phyloP scores from a whole-genome alignment of 257 asterid genomes.

The Nyctanthes arbortristis region DNA sequence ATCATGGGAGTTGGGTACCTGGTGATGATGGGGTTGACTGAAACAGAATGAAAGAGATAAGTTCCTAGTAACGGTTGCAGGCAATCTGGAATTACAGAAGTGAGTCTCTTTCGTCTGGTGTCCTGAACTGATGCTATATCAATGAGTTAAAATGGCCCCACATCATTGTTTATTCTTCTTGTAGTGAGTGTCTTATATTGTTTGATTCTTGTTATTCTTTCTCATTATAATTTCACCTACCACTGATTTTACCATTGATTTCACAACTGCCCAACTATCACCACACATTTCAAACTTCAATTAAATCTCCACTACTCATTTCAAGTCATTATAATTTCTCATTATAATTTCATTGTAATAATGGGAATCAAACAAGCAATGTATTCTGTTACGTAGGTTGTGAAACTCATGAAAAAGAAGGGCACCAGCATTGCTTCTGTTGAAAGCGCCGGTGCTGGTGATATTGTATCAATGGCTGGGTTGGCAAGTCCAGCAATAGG shows the following conservation, averaged over 20 bases:
- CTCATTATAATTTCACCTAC: no score
- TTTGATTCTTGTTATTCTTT: background rate
- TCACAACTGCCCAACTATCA: no score
- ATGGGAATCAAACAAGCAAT: conserved; percentile 2
- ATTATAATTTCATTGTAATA: no score
- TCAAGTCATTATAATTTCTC: no score
- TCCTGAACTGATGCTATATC: background rate
- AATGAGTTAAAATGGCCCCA: conserved; percentile 1
- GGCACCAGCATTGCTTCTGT: conserved; percentile 71
- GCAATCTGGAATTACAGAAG: background rate
- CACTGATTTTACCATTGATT: no score
- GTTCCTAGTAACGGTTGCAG: no score
- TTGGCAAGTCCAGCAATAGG: conserved; percentile 83
- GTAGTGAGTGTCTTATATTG: background rate
- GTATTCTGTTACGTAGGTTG: conserved; percentile 52
- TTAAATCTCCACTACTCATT: no score
- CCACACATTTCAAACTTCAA: no score
- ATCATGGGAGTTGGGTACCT: no score
- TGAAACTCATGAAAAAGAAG: conserved; percentile 91
- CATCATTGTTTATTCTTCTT: background rate
- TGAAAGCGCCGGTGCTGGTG: conserved; percentile 97
- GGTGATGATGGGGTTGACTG: no score
- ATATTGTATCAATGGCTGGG: conserved; percentile 96
- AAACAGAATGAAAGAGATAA: no score
- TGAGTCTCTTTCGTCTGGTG: background rate